Evolutionary conservation across 805 yeast genomes (phyloP), one percentile per base, ranked within the genome.

Genomic region (Ogataea wickerhamii): DNA sequence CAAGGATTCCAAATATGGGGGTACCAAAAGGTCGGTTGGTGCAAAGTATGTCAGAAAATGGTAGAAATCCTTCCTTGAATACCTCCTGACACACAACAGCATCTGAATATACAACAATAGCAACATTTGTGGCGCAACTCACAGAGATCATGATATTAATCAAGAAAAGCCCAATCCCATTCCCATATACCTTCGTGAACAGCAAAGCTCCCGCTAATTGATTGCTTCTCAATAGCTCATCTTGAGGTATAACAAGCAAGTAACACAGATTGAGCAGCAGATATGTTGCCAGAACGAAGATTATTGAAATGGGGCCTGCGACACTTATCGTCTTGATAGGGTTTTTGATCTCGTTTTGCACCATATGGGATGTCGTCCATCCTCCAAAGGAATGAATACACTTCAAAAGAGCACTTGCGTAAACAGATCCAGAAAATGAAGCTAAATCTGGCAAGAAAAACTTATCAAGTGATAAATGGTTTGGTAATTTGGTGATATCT

Each of bases 361-460:
- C 74, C 0, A 71, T 67, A 46, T 71, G 76, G 11, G 70, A 69
- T 2, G 71, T 56, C 30, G 68, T 68, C 78, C 78, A 72, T 3
- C 78, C 78, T 2, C 67, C 62, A 37, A 64, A 65, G 1, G 76
- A 68, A 53, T 70, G 71, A 13, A 66, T 59, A 2, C 73, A 71
- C 48, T 70, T 70, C 24, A 72, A 61, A 17, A 71, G 60, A 0
- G 75, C 71, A 34, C 67, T 61, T 1, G 76, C 67, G 49, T 71
- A 70, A 4, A 63, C 18, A 2, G 57, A 45, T 2, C 55, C 53
- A 6, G 76, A 57, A 11, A 66, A 49, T 1, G 38, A 22, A 2
- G 29, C 21, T 7, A 63, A 53, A 6, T 47, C 40, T 1, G 53
- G 49, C 4, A 43, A 18, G 6, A 28, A 26, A 32, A 52, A 44